Percentiles rank a stretch among this genome's conserved stretches.
Conservation (phyloP, 1,284 basidiomycete species). For the Fomitiporia mediterranea region DNA sequence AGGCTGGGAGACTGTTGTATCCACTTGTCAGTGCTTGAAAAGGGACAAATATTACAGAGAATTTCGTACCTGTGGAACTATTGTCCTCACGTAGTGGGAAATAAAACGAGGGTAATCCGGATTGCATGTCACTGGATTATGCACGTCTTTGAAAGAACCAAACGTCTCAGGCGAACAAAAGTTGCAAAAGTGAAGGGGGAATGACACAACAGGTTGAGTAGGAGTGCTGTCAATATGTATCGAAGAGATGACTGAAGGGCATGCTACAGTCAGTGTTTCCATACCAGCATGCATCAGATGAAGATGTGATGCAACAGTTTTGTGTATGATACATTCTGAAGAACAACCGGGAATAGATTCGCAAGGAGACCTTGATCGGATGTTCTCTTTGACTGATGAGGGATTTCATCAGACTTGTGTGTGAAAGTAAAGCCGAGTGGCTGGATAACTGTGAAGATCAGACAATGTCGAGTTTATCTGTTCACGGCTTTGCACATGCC, state of each 20-base stretch:
- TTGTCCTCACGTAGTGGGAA: slow-evolving; percentile 6
- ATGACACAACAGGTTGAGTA: too few relatives aligned
- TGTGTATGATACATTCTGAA: too few relatives aligned
- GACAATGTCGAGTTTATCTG: too few relatives aligned
- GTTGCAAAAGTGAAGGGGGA: not conserved
- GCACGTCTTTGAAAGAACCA: not conserved
- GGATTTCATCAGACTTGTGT: too few relatives aligned
- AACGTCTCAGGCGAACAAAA: not conserved
- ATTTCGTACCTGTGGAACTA: not conserved
- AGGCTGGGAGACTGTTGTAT: not conserved
- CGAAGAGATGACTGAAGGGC: not conserved
- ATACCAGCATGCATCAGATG: not conserved
- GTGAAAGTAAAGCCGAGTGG: too few relatives aligned
- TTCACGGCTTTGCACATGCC: too few relatives aligned
- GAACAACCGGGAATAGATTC: too few relatives aligned
- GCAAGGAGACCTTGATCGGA: too few relatives aligned
- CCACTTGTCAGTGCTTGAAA: too few relatives aligned
- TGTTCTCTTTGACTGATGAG: too few relatives aligned
- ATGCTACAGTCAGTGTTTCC: not conserved
- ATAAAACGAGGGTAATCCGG: slow-evolving; percentile 1
- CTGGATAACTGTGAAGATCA: too few relatives aligned
- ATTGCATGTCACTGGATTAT: not conserved
- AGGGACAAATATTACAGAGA: too few relatives aligned
- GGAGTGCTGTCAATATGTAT: not conserved
- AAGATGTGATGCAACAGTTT: not conserved